Evolutionary conservation across 129 eudicot genomes (phyloP).

Genomic region (carrot (Daucus carota)): DH1_v3.0 NC_030389.2:2968001-2968500

Average conservation of each 20-base stretch:
- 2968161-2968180: slow-evolving; percentile 56
- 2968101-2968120: slow-evolving; percentile 56
- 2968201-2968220: slow-evolving; percentile 62
- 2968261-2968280: slow-evolving; percentile 97
- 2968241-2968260: slow-evolving; percentile 64
- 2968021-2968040: slow-evolving; percentile 77
- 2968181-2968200: slow-evolving; percentile 85
- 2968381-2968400: slow-evolving; percentile 71
- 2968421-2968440: slow-evolving; percentile 46
- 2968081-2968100: slow-evolving; percentile 41
- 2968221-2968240: slow-evolving; percentile 82
- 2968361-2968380: slow-evolving; percentile 83
- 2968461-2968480: slow-evolving; percentile 77
- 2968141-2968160: slow-evolving; percentile 53
- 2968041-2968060: slow-evolving; percentile 38
- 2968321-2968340: slow-evolving; percentile 70
- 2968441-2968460: slow-evolving; percentile 50
- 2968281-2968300: slow-evolving; percentile 78
- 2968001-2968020: slow-evolving; percentile 74
- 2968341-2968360: slow-evolving; percentile 73
- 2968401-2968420: slow-evolving; percentile 50
- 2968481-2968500: slow-evolving; percentile 89
- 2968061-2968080: slow-evolving; percentile 34
- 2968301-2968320: slow-evolving; percentile 50
- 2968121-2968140: slow-evolving; percentile 65